Evolutionary conservation across 2,329 filamentous ascomycete genomes (phyloP).

Genomic region (Neospermospora avenae): DNA sequence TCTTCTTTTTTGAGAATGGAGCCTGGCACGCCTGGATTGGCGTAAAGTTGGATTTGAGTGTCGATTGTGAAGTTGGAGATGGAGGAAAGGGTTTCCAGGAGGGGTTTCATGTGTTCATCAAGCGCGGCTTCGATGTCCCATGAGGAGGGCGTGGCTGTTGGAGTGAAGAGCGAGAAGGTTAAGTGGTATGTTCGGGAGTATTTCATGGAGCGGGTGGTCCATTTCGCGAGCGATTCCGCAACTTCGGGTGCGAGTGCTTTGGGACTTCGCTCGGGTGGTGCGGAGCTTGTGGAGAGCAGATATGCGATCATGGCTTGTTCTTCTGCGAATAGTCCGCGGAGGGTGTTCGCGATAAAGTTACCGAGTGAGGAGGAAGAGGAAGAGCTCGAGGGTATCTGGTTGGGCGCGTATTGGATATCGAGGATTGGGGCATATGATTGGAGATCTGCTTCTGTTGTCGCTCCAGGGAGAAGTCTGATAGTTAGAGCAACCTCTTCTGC

Average conservation of each 20-base stretch:
- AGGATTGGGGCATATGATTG: constrained; percentile 68
- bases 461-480: constrained; percentile 66
- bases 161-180: constrained; percentile 92
- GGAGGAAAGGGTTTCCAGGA: constrained; percentile 72
- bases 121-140: constrained; percentile 90
- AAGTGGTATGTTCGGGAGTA: constrained; percentile 93
- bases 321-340: constrained; percentile 77
- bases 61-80: constrained; percentile 97
- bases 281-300: constrained; percentile 59
- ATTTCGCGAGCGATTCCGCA: constrained; percentile 58
- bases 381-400: constrained; percentile 61
- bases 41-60: constrained; percentile 93
- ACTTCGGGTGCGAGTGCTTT: constrained; percentile 49
- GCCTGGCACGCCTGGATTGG: constrained; percentile 59
- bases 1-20: constrained; percentile 77
- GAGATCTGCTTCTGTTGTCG: constrained; percentile 57
- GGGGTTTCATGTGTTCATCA: constrained; percentile 74
- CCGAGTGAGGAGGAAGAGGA: constrained; percentile 75
- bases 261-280: constrained; percentile 46
- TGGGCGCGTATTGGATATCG: constrained; percentile 73
- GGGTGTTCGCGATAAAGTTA: constrained; percentile 71
- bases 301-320: constrained; percentile 84
- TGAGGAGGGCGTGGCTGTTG: constrained; percentile 70
- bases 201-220: constrained; percentile 81
- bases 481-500: constrained; percentile 60